Evolutionary conservation across 495 filamentous ascomycete genomes (phyloP), one percentile per base, ranked within the genome.

Genomic region (Penicillium steckii): DNA sequence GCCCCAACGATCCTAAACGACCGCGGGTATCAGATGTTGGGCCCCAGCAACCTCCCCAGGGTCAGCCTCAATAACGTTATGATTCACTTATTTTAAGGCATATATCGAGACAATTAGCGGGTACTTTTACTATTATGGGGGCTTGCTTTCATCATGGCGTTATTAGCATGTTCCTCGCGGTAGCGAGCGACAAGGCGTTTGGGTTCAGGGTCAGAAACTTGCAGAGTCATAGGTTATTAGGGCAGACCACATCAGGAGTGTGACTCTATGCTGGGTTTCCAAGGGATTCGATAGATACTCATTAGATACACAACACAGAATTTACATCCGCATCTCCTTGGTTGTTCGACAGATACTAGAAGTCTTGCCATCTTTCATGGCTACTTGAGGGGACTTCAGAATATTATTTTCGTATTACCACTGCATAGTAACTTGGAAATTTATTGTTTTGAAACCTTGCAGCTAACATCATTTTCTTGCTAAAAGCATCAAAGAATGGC

Each of bases 1-100:
- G 64, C 19, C 52, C 53, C 18, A 66, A 55, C 53, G 72, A 75
- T 30, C 67, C 66, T 1, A 77, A 77, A 50, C 60, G 72, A 38
- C 62, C 57, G 3, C 63, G 67, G 25, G 41, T 70, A 33, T 46
- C 55, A 6, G 62, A 64, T 42, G 48, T 33, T 26, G 44, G 46
- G 27, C 50, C 54, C 38, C 53, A 48, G 12, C 55, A 48, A n/a
- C 52, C 47, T 12, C 22, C 50, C 23, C 56, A 55, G 23, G 35
- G 46, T 38, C 46, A 51, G 26, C 45, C 46, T 38, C 30, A 57
- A 55, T 55, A 46, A 57, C 29, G 8, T 35, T 44, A 3, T 27
- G 17, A 13, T 29, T 17, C 26, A 38, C 19, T 33, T 33, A 41
- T 49, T 48, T 35, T 2, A 40, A 19, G 4, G 26, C 25, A 46